phyloP scores from a whole-genome alignment of 352 stramenopile species.

The Globisporangium recalcitrans region DNA sequence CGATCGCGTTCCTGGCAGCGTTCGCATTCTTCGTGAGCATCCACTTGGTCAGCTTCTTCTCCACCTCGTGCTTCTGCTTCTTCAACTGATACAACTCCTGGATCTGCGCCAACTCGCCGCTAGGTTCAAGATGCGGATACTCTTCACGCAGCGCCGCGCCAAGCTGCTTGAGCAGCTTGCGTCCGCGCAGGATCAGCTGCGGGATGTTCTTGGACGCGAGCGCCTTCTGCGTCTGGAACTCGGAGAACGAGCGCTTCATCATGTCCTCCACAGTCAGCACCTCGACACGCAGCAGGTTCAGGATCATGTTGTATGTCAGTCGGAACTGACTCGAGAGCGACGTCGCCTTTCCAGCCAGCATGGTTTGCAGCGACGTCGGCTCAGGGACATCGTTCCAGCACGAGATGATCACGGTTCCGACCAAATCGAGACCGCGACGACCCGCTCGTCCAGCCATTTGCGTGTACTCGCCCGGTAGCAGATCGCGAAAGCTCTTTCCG shows the following conservation, averaged over 20 bases:
- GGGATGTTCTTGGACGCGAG: slow-evolving; percentile 75
- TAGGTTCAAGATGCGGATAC: slow-evolving; percentile 55
- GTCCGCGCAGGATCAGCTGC: slow-evolving; percentile 62
- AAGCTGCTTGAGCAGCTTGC: slow-evolving; percentile 44
- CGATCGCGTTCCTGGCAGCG: slow-evolving; percentile 56
- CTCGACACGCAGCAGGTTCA: slow-evolving; percentile 93
- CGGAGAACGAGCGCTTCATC: slow-evolving; percentile 97
- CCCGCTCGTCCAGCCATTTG: slow-evolving; percentile 98
- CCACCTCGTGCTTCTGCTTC: slow-evolving; percentile 59
- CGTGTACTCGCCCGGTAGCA: slow-evolving; percentile 87
- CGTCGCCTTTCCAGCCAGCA: slow-evolving; percentile 94
- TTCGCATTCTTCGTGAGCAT: slow-evolving; percentile 61
- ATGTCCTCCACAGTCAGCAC: slow-evolving; percentile 91
- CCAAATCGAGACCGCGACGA: slow-evolving; percentile 94
- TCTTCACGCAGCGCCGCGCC: slow-evolving; percentile 46
- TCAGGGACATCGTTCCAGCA: slow-evolving; percentile 97
- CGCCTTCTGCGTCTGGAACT: slow-evolving; percentile 93
- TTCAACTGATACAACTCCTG: slow-evolving; percentile 67
- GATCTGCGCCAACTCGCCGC: slow-evolving; percentile 55
- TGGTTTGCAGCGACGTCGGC: slow-evolving; percentile 86
- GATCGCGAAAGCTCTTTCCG: slow-evolving; percentile 88
- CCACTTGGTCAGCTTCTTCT: slow-evolving; percentile 70
- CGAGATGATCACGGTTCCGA: slow-evolving; percentile 98
- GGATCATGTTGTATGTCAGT: slow-evolving; percentile 98
- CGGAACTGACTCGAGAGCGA: slow-evolving; percentile 96